These are phyloP conservation scores for Abrus pulchellus DNA, from an alignment of 306 rosid genomes.

Conservation along the genomic window DNA sequence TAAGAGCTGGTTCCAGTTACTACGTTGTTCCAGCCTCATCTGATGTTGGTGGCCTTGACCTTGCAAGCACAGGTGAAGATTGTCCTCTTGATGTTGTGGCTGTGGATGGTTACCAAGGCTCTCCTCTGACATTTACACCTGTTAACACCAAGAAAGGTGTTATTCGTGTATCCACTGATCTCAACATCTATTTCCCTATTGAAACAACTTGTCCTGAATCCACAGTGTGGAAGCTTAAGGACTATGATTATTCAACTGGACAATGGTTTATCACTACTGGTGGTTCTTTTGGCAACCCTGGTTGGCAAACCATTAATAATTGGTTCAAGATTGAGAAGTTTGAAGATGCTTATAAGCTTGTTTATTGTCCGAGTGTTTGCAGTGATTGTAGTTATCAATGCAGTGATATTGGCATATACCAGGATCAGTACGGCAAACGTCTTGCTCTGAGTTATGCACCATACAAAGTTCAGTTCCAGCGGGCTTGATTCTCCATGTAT, in stretches of 20 bases:
- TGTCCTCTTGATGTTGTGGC: slow-evolving; percentile 14
- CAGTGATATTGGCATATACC: slow-evolving; percentile 47
- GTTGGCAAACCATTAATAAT: slow-evolving; percentile 40
- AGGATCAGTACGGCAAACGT: slow-evolving; percentile 31
- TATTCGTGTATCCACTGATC: slow-evolving; percentile 8
- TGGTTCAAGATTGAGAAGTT: slow-evolving; percentile 65
- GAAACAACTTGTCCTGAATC: slow-evolving; percentile 27
- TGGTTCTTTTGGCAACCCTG: slow-evolving; percentile 49
- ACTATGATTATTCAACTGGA: slow-evolving; percentile 13
- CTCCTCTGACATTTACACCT: background rate
- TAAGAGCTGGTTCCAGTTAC: slow-evolving; percentile 21
- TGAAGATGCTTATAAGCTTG: slow-evolving; percentile 51
- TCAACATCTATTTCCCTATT: slow-evolving; percentile 35
- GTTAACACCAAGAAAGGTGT: slow-evolving; percentile 27
- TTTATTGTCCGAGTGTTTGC: slow-evolving; percentile 65
- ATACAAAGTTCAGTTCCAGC: slow-evolving; percentile 22
- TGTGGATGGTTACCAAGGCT: background rate
- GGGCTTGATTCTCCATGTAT: background rate
- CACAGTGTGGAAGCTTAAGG: slow-evolving; percentile 48
- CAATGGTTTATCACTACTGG: slow-evolving; percentile 51
- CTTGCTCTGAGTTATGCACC: slow-evolving; percentile 32
- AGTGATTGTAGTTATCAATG: slow-evolving; percentile 55
- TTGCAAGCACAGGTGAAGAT: background rate
- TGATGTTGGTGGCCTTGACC: background rate
- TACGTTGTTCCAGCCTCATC: background rate